Percentiles rank a stretch among this genome's conserved stretches.
Evolutionary conservation across 169 alveolate genomes (phyloP).

Genomic region (Cryptosporidium ubiquitum): DNA sequence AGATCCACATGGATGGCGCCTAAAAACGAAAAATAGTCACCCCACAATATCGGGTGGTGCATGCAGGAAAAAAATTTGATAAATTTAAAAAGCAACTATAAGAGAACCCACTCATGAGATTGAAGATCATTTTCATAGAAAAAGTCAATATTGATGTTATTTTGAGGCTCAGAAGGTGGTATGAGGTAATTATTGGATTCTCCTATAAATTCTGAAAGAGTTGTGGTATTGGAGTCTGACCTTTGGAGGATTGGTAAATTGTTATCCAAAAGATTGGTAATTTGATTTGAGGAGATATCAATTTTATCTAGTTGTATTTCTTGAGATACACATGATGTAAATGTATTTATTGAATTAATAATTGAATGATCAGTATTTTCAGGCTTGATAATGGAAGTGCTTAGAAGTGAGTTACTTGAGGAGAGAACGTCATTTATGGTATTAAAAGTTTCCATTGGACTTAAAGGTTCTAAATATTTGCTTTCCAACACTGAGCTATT

Average conservation of each 20-base stretch:
- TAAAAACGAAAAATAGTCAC: not conserved
- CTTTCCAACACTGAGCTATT: not conserved
- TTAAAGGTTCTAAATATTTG: conserved; percentile 7
- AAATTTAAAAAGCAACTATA: not conserved
- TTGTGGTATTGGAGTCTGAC: conserved; percentile 36
- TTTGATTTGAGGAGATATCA: conserved; percentile 41
- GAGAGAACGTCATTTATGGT: not conserved
- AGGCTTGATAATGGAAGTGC: conserved; percentile 14
- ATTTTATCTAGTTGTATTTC: conserved; percentile 43
- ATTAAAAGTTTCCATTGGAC: conserved; percentile 33
- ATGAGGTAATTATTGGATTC: not conserved
- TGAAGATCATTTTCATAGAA: conserved; percentile 36
- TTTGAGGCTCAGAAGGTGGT: not conserved
- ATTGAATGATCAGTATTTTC: conserved; percentile 8
- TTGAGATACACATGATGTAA: conserved; percentile 52
- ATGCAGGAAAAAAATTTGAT: not conserved
- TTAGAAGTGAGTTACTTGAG: not conserved
- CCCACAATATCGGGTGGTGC: conserved; percentile 13
- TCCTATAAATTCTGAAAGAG: conserved; percentile 36
- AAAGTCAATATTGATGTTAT: conserved; percentile 28
- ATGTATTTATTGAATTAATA: conserved; percentile 42
- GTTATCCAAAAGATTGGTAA: not conserved
- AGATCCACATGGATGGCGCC: conserved; percentile 74
- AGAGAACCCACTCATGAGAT: conserved; percentile 31
- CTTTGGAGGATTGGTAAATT: not conserved